Evolutionary conservation across 129 eudicot genomes (phyloP).

Genomic region (Artemisia tridentata): DNA sequence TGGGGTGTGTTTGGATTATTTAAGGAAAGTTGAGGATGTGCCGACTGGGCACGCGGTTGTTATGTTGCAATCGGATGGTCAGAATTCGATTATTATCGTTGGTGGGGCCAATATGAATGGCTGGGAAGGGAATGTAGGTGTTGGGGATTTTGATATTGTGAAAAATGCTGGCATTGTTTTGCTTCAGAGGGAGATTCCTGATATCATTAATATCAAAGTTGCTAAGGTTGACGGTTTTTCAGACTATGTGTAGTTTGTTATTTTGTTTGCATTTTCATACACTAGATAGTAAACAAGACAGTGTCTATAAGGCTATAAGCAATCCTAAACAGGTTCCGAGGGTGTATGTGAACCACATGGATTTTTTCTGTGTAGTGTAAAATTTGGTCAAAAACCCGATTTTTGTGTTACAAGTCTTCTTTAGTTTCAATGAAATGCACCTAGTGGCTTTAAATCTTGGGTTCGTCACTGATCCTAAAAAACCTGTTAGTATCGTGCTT

Average conservation of each 20-base stretch:
- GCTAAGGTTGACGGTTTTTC: slow-evolving; percentile 60
- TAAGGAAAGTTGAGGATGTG: slow-evolving; percentile 43
- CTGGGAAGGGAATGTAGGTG: slow-evolving; percentile 48
- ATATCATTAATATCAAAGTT: slow-evolving; percentile 73
- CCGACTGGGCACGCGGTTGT: slow-evolving; percentile 97
- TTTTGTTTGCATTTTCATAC: neutral
- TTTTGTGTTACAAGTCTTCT: no score
- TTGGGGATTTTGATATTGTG: slow-evolving; percentile 47
- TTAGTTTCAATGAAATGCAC: no score
- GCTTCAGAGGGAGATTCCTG: slow-evolving; percentile 97
- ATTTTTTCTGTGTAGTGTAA: no score
- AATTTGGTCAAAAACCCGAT: no score
- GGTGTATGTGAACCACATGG: no score
- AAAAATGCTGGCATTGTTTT: slow-evolving; percentile 85
- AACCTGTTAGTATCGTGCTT: no score
- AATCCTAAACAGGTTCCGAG: no score
- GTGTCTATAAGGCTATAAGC: neutral
- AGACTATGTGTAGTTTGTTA: neutral
- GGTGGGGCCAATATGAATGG: slow-evolving; percentile 88
- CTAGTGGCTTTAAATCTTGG: no score
- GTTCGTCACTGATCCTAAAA: no score
- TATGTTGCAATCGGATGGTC: slow-evolving; percentile 80
- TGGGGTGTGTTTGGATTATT: slow-evolving; percentile 60
- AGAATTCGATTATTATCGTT: slow-evolving; percentile 81
- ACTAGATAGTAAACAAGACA: neutral